Evolutionary conservation across 306 rosid genomes (phyloP), one percentile per base, ranked within the genome.

Genomic region (Carpinus fangiana): DNA sequence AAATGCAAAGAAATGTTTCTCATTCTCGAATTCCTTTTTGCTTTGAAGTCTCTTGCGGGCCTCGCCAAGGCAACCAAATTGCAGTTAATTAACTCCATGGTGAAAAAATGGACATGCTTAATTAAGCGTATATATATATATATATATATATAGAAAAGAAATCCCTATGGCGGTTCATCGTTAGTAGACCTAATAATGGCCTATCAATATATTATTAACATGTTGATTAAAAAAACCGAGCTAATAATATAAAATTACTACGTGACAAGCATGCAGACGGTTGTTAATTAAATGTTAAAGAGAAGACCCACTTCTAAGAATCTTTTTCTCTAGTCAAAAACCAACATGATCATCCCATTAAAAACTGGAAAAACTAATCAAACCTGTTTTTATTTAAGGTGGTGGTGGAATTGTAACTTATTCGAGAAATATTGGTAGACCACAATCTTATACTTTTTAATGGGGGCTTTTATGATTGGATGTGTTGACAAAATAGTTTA

Each of bases 231-330:
- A 62, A 56, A 5, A 62, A 31, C 1, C 13, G 20, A 76, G 74
- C 72, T 55, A 68, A 45, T 66, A 46, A 69, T 78, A 54, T 87
- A 71, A 67, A 78, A 70, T 65, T 70, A 84, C 76, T 82, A 85
- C 90, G 90, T 82, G 90, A 73, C 2, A 81, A 83, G 87, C 93
- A 87, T 89, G 85, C 80, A 87, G 64, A 50, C 51, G 86, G 81
- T 69, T 69, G 61, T 69, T 31, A 43, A 47, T 69, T 31, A 43
- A 47, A 74, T 64, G 57, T 69, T 23, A 78, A 50, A 76, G 51
- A 53, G 73, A 74, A 78, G 85, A 77, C 86, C 90, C 86, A 80
- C 89, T 36, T 47, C 62, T 74, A 77, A 76, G 84, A 76, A 68
- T 56, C 82, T 78, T 69, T 28, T n/a, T 41, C 76, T 48, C 47